Evolutionary conservation across 2,329 filamentous ascomycete species (phyloP).

Genomic region (Fusarium guadeloupense): DNA sequence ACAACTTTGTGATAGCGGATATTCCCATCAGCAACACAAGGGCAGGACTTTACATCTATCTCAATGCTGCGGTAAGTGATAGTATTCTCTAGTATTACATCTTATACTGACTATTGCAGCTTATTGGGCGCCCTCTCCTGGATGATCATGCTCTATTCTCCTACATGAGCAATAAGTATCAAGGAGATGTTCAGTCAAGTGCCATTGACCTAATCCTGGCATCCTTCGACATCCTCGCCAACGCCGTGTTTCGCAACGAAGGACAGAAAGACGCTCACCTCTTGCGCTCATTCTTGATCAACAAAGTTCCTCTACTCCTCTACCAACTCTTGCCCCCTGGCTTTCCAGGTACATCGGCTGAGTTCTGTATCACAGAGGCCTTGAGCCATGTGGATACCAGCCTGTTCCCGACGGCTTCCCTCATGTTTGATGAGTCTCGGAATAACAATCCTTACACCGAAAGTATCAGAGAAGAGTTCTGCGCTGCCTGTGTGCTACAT

Average conservation of each 20-base stretch:
- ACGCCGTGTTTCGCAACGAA: constrained; percentile 77
- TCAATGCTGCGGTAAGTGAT: constrained; percentile 77
- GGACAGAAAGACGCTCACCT: constrained; percentile 70
- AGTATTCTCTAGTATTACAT: too few relatives aligned
- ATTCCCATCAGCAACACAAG: constrained; percentile 78
- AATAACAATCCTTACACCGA: constrained; percentile 66
- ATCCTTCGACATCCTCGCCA: constrained; percentile 89
- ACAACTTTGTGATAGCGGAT: constrained; percentile 67
- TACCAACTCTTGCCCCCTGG: constrained; percentile 66
- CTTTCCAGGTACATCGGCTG: constrained; percentile 78
- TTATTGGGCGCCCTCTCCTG: constrained; percentile 81
- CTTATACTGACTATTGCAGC: constrained; percentile 56
- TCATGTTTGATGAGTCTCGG: constrained; percentile 68
- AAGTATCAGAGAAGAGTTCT: constrained; percentile 75
- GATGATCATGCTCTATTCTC: constrained; percentile 82
- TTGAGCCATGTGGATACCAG: constrained; percentile 84
- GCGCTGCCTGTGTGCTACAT: constrained; percentile 90
- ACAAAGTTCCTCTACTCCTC: constrained; percentile 67
- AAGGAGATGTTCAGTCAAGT: constrained; percentile 81
- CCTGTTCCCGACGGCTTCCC: constrained; percentile 70
- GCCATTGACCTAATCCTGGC: constrained; percentile 86
- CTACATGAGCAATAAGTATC: constrained; percentile 84
- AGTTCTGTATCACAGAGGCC: constrained; percentile 76
- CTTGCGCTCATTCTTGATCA: constrained; percentile 86
- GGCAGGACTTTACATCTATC: constrained; percentile 84